phyloP scores from a whole-genome alignment of 192 early-diverging fungal species.

The Fimicolochytrium jonesii region DNA sequence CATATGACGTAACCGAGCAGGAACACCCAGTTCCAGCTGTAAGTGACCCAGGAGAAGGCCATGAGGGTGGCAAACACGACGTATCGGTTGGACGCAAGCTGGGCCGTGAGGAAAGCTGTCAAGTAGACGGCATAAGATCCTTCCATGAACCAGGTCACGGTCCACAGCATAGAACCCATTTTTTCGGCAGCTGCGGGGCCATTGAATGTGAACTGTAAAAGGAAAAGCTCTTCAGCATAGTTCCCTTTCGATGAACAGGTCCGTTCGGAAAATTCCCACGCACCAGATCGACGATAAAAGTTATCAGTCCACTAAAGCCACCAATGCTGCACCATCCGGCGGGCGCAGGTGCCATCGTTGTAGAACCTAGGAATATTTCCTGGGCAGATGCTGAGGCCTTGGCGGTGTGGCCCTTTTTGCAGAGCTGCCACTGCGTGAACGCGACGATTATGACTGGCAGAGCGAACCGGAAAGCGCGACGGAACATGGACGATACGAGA shows the following conservation, averaged over 20 bases:
- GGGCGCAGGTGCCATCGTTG: neutral
- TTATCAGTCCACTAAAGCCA: neutral
- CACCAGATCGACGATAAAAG: slow-evolving; percentile 1
- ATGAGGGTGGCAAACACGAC: slow-evolving; percentile 2
- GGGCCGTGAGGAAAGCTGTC: slow-evolving; percentile 6
- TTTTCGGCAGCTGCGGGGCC: neutral
- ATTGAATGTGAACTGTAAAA: slow-evolving; percentile 3
- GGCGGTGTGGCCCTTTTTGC: neutral
- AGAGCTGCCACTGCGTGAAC: slow-evolving; percentile 7
- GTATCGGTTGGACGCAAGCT: slow-evolving; percentile 10
- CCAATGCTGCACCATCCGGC: slow-evolving; percentile 9
- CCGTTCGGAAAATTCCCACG: too few relatives aligned
- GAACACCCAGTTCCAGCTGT: slow-evolving; percentile 2
- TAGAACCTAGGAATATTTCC: neutral
- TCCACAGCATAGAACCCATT: slow-evolving; percentile 10
- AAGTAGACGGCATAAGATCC: slow-evolving; percentile 9
- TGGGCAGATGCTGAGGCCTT: neutral
- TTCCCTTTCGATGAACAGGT: too few relatives aligned
- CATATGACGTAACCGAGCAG: slow-evolving; percentile 6
- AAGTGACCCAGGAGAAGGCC: slow-evolving; percentile 10
- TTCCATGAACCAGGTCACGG: slow-evolving; percentile 2
- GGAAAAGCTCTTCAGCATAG: too few relatives aligned
- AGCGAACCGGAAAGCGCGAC: slow-evolving; percentile 6
- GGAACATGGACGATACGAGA: slow-evolving; percentile 13
- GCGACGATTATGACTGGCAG: slow-evolving; percentile 4